Evolutionary conservation across 495 filamentous ascomycete genomes (phyloP).

Genomic region (Cryomyces antarcticus): DNA sequence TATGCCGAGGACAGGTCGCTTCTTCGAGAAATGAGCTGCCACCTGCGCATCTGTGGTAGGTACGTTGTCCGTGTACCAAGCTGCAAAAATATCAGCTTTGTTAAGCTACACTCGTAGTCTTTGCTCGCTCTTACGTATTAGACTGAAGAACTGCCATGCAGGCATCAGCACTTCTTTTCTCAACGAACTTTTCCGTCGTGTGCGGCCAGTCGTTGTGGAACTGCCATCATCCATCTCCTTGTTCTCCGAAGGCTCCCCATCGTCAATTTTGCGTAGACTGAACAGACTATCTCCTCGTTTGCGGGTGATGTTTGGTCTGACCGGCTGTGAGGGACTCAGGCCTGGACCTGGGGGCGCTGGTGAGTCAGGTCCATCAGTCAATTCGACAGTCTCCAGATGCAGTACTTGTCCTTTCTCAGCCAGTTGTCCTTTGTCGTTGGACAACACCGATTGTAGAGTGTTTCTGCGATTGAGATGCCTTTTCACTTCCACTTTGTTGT

Average conservation of each 20-base stretch:
- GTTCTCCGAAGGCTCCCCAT: constrained; percentile 21
- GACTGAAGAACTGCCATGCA: constrained; percentile 90
- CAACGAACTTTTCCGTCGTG: constrained; percentile 21
- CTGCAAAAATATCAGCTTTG: constrained; percentile 24
- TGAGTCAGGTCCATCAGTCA: constrained; percentile 20
- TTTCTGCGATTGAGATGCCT: constrained; percentile 47
- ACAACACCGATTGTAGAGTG: constrained; percentile 29
- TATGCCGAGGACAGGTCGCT: constrained; percentile 70
- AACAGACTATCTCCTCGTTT: constrained; percentile 41
- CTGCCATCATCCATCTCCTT: constrained; percentile 12
- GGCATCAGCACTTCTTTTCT: constrained; percentile 83
- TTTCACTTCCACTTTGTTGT: constrained; percentile 78
- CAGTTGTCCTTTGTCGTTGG: constrained; percentile 15
- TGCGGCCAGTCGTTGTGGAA: constrained; percentile 12
- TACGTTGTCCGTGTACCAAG: constrained; percentile 49
- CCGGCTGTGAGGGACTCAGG: constrained; percentile 9
- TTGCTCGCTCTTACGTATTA: constrained; percentile 44
- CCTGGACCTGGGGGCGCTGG: constrained; percentile 21
- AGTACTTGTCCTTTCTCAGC: constrained; percentile 22
- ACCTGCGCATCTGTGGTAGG: constrained; percentile 49
- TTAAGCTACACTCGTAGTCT: not conserved
- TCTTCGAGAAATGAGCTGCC: constrained; percentile 47
- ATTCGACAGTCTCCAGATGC: constrained; percentile 41
- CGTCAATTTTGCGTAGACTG: constrained; percentile 33
- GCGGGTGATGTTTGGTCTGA: constrained; percentile 12